Evolutionary conservation across 495 filamentous ascomycete species (phyloP).

Genomic region (Aspergillus bertholletiae): DNA sequence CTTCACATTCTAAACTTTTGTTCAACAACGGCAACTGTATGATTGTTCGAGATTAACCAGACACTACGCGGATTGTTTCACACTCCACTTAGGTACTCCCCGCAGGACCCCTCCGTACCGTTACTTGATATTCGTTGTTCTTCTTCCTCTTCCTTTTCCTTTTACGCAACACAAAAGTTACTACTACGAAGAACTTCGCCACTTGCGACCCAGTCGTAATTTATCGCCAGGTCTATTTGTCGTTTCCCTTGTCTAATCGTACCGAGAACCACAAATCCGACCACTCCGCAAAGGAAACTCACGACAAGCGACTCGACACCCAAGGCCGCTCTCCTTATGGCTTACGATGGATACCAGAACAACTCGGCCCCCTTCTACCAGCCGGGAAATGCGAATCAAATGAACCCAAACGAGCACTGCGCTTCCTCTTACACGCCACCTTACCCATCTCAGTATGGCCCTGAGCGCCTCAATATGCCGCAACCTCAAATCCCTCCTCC

Average conservation of each 20-base stretch:
- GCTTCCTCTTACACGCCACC: conserved; percentile 25
- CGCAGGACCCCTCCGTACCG: not conserved
- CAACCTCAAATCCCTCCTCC: conserved; percentile 30
- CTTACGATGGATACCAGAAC: conserved; percentile 38
- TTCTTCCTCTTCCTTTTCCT: conserved; percentile 1
- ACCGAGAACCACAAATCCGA: not conserved
- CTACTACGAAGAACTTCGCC: not conserved
- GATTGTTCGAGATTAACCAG: not conserved
- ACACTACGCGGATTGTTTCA: conserved; percentile 1
- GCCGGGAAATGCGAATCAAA: conserved; percentile 18
- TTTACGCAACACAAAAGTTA: not conserved
- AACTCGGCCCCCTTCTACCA: conserved; percentile 25
- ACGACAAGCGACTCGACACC: not conserved
- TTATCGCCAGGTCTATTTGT: not conserved
- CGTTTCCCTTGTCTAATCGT: not conserved
- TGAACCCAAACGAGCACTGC: conserved; percentile 22
- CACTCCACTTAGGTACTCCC: not conserved
- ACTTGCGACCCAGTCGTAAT: not conserved
- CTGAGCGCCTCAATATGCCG: conserved; percentile 39
- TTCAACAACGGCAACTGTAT: not conserved
- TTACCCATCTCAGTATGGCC: conserved; percentile 33
- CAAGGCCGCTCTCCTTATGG: conserved; percentile 24
- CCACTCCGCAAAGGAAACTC: not conserved
- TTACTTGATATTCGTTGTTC: not conserved
- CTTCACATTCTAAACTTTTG: not conserved